Percentiles rank a stretch among this genome's conserved stretches.
Conservation (phyloP, 805 yeast species). For the Pichia cabralensis region DNA sequence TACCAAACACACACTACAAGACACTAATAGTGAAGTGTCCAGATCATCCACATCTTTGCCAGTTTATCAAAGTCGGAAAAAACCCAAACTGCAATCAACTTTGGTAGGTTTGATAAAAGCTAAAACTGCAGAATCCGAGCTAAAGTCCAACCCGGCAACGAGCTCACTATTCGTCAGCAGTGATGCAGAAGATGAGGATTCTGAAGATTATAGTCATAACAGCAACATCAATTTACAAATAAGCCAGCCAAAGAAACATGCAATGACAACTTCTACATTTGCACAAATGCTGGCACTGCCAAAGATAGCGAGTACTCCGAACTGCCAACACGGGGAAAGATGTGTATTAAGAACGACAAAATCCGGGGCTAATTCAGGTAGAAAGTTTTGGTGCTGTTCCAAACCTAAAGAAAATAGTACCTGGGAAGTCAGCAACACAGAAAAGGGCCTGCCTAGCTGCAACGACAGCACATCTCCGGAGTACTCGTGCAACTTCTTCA, state of each 20-base stretch:
- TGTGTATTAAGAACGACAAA: constrained; percentile 37
- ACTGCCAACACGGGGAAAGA: constrained; percentile 38
- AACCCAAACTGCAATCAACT: constrained; percentile 9
- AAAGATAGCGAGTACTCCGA: constrained; percentile 25
- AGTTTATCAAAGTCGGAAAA: constrained; percentile 15
- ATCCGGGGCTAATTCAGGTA: constrained; percentile 35
- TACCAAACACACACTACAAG: neutral
- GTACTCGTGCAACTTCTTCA: constrained; percentile 42
- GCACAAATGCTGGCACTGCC: constrained; percentile 15
- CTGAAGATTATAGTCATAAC: neutral
- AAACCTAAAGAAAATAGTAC: constrained; percentile 21
- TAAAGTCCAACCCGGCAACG: no score
- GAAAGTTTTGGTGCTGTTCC: constrained; percentile 45
- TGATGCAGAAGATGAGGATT: constrained; percentile 5
- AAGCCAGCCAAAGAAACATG: no score
- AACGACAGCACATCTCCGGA: no score
- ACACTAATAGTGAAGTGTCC: no score
- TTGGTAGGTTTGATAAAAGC: no score
- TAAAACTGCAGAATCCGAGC: no score
- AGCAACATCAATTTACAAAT: neutral
- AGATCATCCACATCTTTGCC: constrained; percentile 3
- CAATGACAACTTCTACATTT: constrained; percentile 14
- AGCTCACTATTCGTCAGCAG: constrained; percentile 12
- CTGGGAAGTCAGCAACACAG: no score
- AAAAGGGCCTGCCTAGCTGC: no score